Evolutionary conservation across 2,329 filamentous ascomycete genomes (phyloP), one percentile per base, ranked within the genome.

Genomic region (Chaetomiaceae sp.): DNA sequence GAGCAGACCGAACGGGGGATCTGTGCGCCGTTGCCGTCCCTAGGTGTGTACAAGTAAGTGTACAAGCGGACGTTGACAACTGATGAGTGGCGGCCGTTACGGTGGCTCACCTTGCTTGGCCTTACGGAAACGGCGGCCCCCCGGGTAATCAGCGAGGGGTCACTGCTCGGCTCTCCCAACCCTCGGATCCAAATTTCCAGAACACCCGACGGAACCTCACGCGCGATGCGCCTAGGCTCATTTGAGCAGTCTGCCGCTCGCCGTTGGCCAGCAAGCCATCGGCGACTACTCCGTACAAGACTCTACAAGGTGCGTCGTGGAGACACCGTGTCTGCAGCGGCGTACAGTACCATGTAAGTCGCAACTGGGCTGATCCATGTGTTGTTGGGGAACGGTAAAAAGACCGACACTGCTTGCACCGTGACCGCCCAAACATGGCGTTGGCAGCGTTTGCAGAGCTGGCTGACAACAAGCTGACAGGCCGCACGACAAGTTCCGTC

Each of bases 101-200:
- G 15, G 19, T 17, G 39, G 7, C 24, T 24, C 37, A 11, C 6
- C 36, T 14, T 22, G 7, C 15, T 24, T 32, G 20, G 11, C 20
- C 15, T 26, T 29, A 9, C 11, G 18, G 32, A 53, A 53, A 53
- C 45, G 42, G 48, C 44, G 37, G 24, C 11, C 19, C 29, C 6
- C 4, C 29, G 4, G 10, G 7, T 41, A 44, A 40, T 45, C 38
- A 44, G 35, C 22, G 29, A 35, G 35, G 39, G 15, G 33, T 38
- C 43, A 44, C 43, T 14, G 32, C 42, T 46, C 30, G 41, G 48
- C 42, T 47, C 40, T 36, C 15, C 32, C 20, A 30, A 45, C 38
- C 20, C 42, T 48, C 46, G 51, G 51, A 54, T 57, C 51, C 48
- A 54, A 55, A 55, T 55, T 57, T 57, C 55, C 48, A 53, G 52